Percentiles rank a stretch among this genome's conserved stretches.
These are phyloP conservation scores for Crithidia sp. DNA, from an alignment of 208 protist species.

Conservation along the genomic window DNA sequence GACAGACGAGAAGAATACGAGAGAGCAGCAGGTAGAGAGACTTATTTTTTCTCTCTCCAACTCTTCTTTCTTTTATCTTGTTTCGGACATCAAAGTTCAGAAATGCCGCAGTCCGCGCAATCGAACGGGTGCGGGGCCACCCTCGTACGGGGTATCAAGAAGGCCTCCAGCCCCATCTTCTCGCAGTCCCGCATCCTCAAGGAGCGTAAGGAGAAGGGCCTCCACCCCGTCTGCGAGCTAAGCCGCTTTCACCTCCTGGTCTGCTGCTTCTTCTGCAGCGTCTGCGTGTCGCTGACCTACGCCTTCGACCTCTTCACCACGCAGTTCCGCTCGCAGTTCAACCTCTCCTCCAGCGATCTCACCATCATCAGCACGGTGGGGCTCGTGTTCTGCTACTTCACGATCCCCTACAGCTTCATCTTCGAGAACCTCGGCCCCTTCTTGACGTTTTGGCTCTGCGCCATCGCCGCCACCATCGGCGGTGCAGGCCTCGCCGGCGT, in stretches of 20 bases:
- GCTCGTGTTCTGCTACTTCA: constrained; percentile 74
- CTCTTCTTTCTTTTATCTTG: constrained; percentile 7
- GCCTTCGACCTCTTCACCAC: constrained; percentile 72
- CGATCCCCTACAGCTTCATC: constrained; percentile 68
- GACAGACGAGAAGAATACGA: too few species aligned
- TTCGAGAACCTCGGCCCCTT: constrained; percentile 64
- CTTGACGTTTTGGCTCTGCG: constrained; percentile 42
- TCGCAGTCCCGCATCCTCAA: constrained; percentile 39
- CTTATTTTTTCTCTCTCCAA: too few species aligned
- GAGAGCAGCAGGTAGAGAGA: too few species aligned
- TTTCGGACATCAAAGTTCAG: not conserved
- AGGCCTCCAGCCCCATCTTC: constrained; percentile 20
- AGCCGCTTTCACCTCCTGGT: constrained; percentile 61
- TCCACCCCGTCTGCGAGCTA: constrained; percentile 65
- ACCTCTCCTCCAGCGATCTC: constrained; percentile 56
- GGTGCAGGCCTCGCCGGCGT: constrained; percentile 41
- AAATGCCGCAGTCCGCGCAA: not conserved
- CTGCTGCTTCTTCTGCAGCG: constrained; percentile 74
- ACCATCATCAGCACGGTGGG: constrained; percentile 75
- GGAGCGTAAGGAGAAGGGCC: constrained; percentile 36
- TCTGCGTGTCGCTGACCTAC: constrained; percentile 66
- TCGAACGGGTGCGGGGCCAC: not conserved
- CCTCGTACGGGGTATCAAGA: constrained; percentile 12
- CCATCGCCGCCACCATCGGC: constrained; percentile 38
- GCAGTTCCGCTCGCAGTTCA: constrained; percentile 43